Conservation (phyloP, 176 grass and related monocot genomes). For the Oryza nivara region DNA sequence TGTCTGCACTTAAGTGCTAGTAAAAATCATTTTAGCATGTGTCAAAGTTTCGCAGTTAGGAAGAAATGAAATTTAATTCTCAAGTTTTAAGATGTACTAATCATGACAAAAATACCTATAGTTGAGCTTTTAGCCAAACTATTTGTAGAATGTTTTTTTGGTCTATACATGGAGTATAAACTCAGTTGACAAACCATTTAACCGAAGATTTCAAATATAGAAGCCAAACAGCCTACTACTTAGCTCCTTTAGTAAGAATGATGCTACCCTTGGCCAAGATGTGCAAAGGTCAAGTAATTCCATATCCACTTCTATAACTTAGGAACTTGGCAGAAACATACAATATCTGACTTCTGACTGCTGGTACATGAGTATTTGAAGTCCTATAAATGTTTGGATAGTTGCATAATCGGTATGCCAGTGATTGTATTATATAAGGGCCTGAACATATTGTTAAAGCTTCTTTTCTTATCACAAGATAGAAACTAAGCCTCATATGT, state of each 20-base stretch:
- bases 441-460: constrained; percentile 25
- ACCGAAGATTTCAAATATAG: constrained; percentile 1
- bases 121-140: constrained; percentile 2
- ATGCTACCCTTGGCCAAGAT: constrained; percentile 18
- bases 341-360: neutral
- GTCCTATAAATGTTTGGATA: constrained; percentile 7
- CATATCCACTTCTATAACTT: constrained; percentile 1
- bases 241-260: neutral
- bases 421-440: neutral
- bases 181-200: neutral
- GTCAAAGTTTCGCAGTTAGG: neutral
- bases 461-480: neutral
- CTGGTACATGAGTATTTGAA: neutral
- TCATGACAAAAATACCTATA: neutral
- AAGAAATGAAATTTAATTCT: neutral
- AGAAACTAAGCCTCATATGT: neutral
- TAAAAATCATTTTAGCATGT: constrained; percentile 12
- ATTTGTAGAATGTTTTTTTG: constrained; percentile 8
- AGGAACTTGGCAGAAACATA: neutral
- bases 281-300: neutral
- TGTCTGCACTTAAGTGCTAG: neutral
- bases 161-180: constrained; percentile 6
- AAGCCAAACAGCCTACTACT: constrained; percentile 7
- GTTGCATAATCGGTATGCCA: constrained; percentile 14
- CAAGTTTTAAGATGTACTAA: constrained; percentile 8